phyloP scores from a whole-genome alignment of 352 stramenopile species.

The Globisporangium parvum region DNA sequence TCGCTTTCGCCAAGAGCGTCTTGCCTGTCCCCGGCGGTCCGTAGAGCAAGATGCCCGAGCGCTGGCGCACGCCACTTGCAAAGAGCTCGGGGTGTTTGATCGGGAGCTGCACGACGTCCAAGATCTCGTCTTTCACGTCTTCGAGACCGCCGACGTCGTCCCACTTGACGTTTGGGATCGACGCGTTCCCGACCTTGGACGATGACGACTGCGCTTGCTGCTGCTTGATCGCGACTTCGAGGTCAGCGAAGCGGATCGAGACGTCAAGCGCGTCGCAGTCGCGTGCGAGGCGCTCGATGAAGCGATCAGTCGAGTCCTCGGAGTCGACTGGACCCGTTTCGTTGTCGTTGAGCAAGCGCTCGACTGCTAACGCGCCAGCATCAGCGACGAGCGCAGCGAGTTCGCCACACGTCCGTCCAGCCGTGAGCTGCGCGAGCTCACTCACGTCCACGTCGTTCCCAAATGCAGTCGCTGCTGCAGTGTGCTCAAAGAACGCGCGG shows the following conservation, averaged over 20 bases:
- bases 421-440: slow-evolving; percentile 59
- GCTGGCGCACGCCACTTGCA: slow-evolving; percentile 63
- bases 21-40: slow-evolving; percentile 89
- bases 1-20: slow-evolving; percentile 93
- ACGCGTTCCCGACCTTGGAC: slow-evolving; percentile 54
- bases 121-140: slow-evolving; percentile 97
- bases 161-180: slow-evolving; percentile 96
- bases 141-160: slow-evolving; percentile 97
- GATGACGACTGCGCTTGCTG: slow-evolving; percentile 65
- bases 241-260: slow-evolving; percentile 33
- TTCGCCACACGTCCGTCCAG: slow-evolving; percentile 70
- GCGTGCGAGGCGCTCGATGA: slow-evolving; percentile 13
- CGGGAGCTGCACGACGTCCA: slow-evolving; percentile 81
- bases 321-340: not conserved
- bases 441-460: slow-evolving; percentile 43
- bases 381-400: slow-evolving; percentile 60
- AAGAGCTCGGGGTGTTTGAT: slow-evolving; percentile 84
- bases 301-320: not conserved
- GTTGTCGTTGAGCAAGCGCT: slow-evolving; percentile 29
- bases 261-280: slow-evolving; percentile 18
- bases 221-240: slow-evolving; percentile 52
- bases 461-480: slow-evolving; percentile 28
- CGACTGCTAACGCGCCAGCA: slow-evolving; percentile 41
- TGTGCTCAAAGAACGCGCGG: slow-evolving; percentile 48
- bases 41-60: slow-evolving; percentile 80